A percentile compares a stretch with the other conserved stretches of the same genome.
Evolutionary conservation across 306 rosid species (phyloP).

Genomic region (Sicyos edulis): DNA sequence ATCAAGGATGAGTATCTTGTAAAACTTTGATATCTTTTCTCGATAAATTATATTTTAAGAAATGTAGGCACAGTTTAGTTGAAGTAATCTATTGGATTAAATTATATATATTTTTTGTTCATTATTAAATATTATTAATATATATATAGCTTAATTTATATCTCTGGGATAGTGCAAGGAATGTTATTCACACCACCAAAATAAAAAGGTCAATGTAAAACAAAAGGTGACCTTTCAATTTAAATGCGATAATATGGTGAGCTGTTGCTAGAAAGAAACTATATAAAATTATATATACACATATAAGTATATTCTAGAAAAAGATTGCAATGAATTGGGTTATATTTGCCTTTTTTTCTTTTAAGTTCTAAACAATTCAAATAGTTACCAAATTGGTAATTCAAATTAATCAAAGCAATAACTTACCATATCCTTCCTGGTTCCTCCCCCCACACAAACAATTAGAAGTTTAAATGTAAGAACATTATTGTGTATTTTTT

Average conservation of each 20-base stretch:
- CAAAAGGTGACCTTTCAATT: background rate
- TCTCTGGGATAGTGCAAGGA: background rate
- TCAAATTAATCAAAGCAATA: too few species aligned
- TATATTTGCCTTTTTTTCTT: too few species aligned
- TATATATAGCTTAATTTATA: background rate
- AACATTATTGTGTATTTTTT: too few species aligned
- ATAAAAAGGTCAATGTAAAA: background rate
- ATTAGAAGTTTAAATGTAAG: too few species aligned
- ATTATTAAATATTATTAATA: background rate
- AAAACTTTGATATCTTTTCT: background rate
- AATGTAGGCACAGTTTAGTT: background rate
- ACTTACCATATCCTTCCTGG: too few species aligned
- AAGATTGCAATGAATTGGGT: too few species aligned
- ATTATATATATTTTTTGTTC: background rate
- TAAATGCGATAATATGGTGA: background rate
- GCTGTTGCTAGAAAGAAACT: too few species aligned
- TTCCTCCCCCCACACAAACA: too few species aligned
- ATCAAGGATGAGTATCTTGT: background rate
- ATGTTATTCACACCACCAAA: background rate
- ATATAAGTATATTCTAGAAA: too few species aligned
- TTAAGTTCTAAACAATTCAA: too few species aligned
- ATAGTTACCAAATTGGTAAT: too few species aligned
- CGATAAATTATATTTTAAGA: background rate
- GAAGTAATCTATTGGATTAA: background rate
- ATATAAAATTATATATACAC: too few species aligned